A percentile compares a stretch with the other conserved stretches of the same genome.
phyloP scores from a whole-genome alignment of 129 eudicot genomes.

The Chrysanthemum makinoi region DNA sequence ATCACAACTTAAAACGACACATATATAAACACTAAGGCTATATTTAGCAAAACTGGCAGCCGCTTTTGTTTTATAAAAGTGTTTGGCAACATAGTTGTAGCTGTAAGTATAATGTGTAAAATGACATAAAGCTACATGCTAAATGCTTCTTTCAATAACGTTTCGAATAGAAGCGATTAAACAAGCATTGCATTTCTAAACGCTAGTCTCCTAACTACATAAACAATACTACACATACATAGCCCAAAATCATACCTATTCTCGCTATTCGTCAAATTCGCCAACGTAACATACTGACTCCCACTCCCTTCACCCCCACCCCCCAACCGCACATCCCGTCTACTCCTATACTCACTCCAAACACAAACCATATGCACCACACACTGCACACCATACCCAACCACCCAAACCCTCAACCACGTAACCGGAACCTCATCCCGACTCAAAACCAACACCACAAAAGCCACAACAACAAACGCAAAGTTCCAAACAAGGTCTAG shows the following conservation, averaged over 20 bases:
- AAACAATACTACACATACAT: not conserved
- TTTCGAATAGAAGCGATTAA: too few relatives aligned
- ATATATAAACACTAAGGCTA: too few relatives aligned
- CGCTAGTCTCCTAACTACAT: too few relatives aligned
- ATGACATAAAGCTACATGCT: too few relatives aligned
- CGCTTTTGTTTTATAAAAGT: too few relatives aligned
- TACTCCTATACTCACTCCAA: constrained; percentile 45
- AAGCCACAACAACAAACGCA: constrained; percentile 42
- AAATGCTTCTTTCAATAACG: too few relatives aligned
- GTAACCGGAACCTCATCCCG: constrained; percentile 26
- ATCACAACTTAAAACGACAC: too few relatives aligned
- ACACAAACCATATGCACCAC: constrained; percentile 60
- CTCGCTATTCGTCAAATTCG: constrained; percentile 33
- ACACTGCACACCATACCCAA: constrained; percentile 62
- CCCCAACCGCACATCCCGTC: constrained; percentile 30
- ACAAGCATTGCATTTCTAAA: too few relatives aligned
- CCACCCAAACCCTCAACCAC: constrained; percentile 55
- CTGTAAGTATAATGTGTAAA: too few relatives aligned
- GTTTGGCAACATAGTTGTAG: too few relatives aligned
- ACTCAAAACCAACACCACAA: constrained; percentile 37
- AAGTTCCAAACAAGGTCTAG: constrained; percentile 58
- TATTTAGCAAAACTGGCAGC: too few relatives aligned
- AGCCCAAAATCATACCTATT: constrained; percentile 12
- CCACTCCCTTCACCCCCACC: constrained; percentile 11
- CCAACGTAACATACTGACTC: constrained; percentile 45